phyloP scores from a whole-genome alignment of 305 asterid genomes.

The Fraxinus floribunda region DNA sequence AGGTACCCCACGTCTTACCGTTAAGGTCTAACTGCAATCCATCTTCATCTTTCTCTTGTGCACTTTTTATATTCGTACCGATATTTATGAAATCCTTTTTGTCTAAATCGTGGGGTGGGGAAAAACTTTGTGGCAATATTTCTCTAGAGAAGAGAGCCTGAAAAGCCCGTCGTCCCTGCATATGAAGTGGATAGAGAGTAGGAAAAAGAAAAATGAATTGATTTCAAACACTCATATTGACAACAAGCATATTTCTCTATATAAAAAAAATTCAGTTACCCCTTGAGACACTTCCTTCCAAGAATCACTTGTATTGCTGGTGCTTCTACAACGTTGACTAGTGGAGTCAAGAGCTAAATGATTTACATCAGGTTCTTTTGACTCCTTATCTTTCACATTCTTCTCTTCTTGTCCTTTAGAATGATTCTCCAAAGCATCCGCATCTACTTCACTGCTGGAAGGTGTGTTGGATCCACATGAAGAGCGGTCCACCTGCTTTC shows the following conservation, averaged over 20 bases:
- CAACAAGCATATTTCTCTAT: not conserved
- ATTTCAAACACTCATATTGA: constrained; percentile 15
- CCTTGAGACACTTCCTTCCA: constrained; percentile 92
- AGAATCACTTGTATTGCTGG: constrained; percentile 50
- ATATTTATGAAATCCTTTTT: constrained; percentile 32
- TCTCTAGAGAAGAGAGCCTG: constrained; percentile 88
- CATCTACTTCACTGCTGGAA: constrained; percentile 90
- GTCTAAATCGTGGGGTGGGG: constrained; percentile 49
- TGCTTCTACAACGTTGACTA: constrained; percentile 65
- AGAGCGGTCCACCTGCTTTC: constrained; percentile 83
- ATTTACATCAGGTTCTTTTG: constrained; percentile 40
- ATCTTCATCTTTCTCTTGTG: constrained; percentile 27
- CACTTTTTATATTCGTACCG: constrained; percentile 29
- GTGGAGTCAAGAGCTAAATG: constrained; percentile 50
- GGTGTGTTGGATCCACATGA: constrained; percentile 98
- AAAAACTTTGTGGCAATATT: constrained; percentile 88
- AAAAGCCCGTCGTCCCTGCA: constrained; percentile 90
- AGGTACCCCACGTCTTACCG: constrained; percentile 26
- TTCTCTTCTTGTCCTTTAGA: constrained; percentile 52
- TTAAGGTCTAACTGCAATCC: constrained; percentile 44
- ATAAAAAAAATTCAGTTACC: constrained; percentile 44
- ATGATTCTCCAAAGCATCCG: constrained; percentile 65
- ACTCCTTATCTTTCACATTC: constrained; percentile 36
- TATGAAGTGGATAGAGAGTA: constrained; percentile 1
- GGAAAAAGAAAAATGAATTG: constrained; percentile 6